phyloP scores from a whole-genome alignment of 1,284 basidiomycete species.

The Taiwanofungus camphoratus region DNA sequence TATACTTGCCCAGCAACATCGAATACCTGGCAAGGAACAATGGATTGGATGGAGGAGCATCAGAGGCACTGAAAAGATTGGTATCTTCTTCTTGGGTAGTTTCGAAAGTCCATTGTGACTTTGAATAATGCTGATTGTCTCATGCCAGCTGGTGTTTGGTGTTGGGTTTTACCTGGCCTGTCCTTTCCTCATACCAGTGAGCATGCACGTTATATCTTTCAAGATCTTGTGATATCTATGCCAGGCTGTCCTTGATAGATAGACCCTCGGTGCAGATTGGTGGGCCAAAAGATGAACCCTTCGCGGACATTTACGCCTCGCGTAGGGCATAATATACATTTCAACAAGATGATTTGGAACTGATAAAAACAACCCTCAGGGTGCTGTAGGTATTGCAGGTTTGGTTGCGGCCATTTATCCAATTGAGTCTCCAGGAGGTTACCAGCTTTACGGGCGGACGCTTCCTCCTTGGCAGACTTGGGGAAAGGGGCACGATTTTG shows the following conservation, averaged over 20 bases:
- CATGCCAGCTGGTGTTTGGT: conserved; percentile 47
- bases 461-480: conserved; percentile 59
- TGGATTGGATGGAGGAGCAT: conserved; percentile 40
- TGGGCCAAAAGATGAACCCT: conserved; percentile 63
- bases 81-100: conserved; percentile 45
- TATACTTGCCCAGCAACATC: conserved; percentile 65
- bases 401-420: conserved; percentile 62
- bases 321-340: conserved; percentile 29
- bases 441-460: conserved; percentile 56
- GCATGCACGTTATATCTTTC: conserved; percentile 12
- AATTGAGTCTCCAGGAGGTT: conserved; percentile 60
- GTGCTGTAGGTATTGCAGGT: conserved; percentile 60
- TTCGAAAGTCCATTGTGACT: not conserved
- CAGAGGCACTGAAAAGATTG: conserved; percentile 41
- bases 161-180: conserved; percentile 60
- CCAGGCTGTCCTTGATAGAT: conserved; percentile 43
- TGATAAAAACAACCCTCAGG: conserved; percentile 29
- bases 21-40: conserved; percentile 65
- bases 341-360: not conserved
- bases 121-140: not conserved
- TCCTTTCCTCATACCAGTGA: conserved; percentile 53
- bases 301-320: conserved; percentile 56
- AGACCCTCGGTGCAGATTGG: conserved; percentile 54
- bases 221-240: not conserved
- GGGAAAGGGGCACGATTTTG: conserved; percentile 48